Evolutionary conservation across 2,329 filamentous ascomycete species (phyloP), one percentile per base, ranked within the genome.

Genomic region (Clarireedia paspali): DNA sequence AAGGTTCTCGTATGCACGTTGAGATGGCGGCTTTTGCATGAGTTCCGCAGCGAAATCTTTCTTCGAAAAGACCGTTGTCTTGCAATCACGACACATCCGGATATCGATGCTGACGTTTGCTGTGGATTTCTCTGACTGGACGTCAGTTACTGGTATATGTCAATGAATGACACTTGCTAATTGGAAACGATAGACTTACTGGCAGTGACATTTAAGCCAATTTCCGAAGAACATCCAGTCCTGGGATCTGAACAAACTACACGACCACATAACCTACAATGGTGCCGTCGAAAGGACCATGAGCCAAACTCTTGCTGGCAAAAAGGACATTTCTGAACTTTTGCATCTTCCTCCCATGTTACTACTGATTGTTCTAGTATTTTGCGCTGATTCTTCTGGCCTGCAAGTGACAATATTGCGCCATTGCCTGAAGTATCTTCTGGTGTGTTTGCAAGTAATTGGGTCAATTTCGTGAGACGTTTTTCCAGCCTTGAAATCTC

Each of bases 241-340:
- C 82, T 80, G 0, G 82, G 82, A 70, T 99, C 94, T 12, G 90
- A 90, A 68, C 94, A 99, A 0, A 99, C 90, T 0, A 99, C 91
- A 45, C 87, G 83, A 3, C 94, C 94, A 66, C 94, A 99, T 71
- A 95, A 86, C 54, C 94, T 83, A 71, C 94, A 99, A 71, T 99
- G 94, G 70, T 97, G 94, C 63, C 94, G 79, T 65, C 94, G 83
- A 67, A 97, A 95, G 1, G 90, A 88, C 80, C 96, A 97, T 14
- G 85, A 87, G 0, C 90, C 87, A 70, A 99, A 99, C 56, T 96
- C 90, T 66, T 99, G 94, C 67, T 95, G 89, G 66, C 94, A 99
- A 67, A 96, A 96, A 0, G 94, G 94, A 68, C 94, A 99, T 61
- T 85, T 84, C 2, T 77, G 60, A 5, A 99, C 91, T 34, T 77